Conservation (phyloP, 805 yeast species). For the Kodamaea fukazawae region DNA sequence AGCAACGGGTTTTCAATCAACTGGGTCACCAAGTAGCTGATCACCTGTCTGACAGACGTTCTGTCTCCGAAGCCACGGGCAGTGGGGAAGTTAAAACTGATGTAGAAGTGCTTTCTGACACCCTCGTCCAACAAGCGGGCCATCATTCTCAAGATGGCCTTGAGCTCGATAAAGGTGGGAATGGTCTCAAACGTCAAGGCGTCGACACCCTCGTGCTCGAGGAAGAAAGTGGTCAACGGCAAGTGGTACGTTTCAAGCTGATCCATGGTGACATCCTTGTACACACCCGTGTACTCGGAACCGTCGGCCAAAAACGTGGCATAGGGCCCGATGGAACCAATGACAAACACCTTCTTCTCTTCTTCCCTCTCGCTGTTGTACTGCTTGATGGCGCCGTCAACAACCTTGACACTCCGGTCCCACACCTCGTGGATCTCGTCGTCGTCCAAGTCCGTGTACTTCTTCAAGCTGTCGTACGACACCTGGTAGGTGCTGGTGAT, state of each 20-base stretch:
- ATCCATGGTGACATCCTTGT: conserved; percentile 36
- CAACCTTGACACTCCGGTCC: conserved; percentile 23
- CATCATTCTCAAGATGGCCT: conserved; percentile 45
- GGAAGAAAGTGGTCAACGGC: conserved; percentile 38
- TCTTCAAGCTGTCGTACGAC: conserved; percentile 39
- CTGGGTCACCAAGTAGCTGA: conserved; percentile 16
- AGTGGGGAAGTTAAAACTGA: conserved; percentile 34
- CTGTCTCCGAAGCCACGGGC: conserved; percentile 29
- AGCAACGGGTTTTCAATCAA: conserved; percentile 11
- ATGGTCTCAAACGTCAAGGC: conserved; percentile 69
- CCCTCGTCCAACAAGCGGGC: conserved; percentile 19
- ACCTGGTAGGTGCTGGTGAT: conserved; percentile 64
- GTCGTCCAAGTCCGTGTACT: conserved; percentile 18
- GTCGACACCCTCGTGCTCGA: conserved; percentile 45
- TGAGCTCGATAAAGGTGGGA: conserved; percentile 58
- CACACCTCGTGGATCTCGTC: conserved; percentile 19
- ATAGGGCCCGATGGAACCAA: conserved; percentile 75
- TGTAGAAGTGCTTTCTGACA: conserved; percentile 41
- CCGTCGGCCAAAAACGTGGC: conserved; percentile 70
- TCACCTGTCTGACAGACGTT: conserved; percentile 23
- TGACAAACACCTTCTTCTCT: conserved; percentile 28
- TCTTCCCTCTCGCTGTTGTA: background rate
- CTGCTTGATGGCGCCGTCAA: conserved; percentile 17
- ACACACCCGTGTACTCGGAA: conserved; percentile 72
- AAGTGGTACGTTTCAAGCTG: conserved; percentile 51